phyloP scores from a whole-genome alignment of 208 protist genomes.

The Acanthamoeba royreba region DNA sequence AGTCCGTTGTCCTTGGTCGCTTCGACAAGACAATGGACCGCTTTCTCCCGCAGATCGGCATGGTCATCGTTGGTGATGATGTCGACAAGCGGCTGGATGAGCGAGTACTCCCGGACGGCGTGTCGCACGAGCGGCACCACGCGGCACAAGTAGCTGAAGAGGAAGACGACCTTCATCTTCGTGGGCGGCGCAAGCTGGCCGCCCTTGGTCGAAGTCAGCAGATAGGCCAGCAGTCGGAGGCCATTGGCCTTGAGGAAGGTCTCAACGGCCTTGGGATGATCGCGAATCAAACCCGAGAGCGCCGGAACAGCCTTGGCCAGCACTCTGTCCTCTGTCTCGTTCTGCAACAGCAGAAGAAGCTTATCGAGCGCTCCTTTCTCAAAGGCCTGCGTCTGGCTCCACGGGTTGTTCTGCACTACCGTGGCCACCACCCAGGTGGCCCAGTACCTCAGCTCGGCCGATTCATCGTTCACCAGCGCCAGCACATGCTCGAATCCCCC shows the following conservation, averaged over 20 bases:
- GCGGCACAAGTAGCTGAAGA: neutral
- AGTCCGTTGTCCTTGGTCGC: neutral
- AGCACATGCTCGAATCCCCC: neutral
- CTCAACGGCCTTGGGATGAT: neutral
- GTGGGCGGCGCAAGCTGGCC: neutral
- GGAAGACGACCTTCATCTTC: neutral
- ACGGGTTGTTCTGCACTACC: neutral
- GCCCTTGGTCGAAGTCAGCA: neutral
- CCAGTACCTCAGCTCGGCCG: neutral
- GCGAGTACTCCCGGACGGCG: slow-evolving; percentile 14
- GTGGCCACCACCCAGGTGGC: neutral
- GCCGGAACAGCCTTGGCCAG: neutral
- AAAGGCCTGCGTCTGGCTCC: neutral
- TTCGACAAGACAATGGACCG: neutral
- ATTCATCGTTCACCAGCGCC: neutral
- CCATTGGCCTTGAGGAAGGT: slow-evolving; percentile 4
- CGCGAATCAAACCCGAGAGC: neutral
- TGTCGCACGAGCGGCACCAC: neutral
- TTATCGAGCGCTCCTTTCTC: neutral
- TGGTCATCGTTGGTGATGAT: neutral
- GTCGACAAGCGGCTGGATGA: neutral
- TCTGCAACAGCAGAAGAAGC: neutral
- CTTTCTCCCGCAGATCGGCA: neutral
- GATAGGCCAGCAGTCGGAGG: neutral
- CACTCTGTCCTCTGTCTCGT: neutral